These are phyloP conservation scores for Actinomortierella wolfii DNA, from an alignment of 371 early-diverging fungal genomes.

Conservation along the genomic window DNA sequence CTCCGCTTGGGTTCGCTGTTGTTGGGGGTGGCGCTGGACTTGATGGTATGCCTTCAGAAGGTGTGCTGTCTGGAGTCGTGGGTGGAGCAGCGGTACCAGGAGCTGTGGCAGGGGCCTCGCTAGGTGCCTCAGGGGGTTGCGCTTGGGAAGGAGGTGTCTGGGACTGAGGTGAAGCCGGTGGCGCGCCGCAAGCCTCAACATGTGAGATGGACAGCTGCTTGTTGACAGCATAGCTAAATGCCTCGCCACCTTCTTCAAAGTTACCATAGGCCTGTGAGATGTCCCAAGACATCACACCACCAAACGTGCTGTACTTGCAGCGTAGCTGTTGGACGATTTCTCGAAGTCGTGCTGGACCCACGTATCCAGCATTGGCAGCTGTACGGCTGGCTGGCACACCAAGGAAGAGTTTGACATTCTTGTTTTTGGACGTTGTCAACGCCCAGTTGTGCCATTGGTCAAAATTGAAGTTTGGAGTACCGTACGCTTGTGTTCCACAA, in stretches of 20 bases:
- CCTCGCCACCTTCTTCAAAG: not conserved
- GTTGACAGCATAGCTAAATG: slow-evolving; percentile 4
- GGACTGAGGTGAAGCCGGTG: not conserved
- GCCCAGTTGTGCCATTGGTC: slow-evolving; percentile 73
- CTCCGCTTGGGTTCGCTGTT: too few species aligned
- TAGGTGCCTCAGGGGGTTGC: not conserved
- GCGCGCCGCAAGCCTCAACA: not conserved
- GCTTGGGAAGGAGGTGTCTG: not conserved
- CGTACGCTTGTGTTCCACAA: slow-evolving; percentile 55
- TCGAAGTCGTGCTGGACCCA: slow-evolving; percentile 42
- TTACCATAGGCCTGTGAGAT: slow-evolving; percentile 34
- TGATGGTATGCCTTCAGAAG: not conserved
- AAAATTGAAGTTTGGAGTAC: slow-evolving; percentile 65
- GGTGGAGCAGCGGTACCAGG: not conserved
- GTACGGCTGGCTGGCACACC: slow-evolving; percentile 64
- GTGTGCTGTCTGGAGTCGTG: not conserved
- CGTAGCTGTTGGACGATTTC: slow-evolving; percentile 47
- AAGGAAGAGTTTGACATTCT: slow-evolving; percentile 60
- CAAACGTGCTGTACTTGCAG: slow-evolving; percentile 55
- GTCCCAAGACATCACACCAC: slow-evolving; percentile 75
- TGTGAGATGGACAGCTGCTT: not conserved
- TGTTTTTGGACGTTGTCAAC: slow-evolving; percentile 58
- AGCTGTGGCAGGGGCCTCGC: not conserved
- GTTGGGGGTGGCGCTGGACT: not conserved
- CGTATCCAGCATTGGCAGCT: slow-evolving; percentile 69